Conservation (phyloP, 2,329 filamentous ascomycete species). For the Leptographium lundbergii region DNA sequence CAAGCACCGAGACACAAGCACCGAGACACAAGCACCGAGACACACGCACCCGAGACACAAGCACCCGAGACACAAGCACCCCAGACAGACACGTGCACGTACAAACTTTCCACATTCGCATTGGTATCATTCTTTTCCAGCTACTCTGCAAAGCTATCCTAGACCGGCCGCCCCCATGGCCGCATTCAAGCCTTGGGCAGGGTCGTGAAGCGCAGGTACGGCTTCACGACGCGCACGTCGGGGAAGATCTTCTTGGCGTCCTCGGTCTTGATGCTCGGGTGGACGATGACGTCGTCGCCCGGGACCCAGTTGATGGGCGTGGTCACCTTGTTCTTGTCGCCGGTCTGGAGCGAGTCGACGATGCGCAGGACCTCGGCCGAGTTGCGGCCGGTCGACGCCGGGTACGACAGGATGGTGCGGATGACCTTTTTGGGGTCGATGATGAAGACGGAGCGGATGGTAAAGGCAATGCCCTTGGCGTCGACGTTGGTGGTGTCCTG, state of each 20-base stretch:
- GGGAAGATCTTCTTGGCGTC: conserved; percentile 84
- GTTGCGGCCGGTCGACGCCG: conserved; percentile 79
- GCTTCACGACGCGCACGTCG: conserved; percentile 55
- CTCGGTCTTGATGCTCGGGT: conserved; percentile 68
- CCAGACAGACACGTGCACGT: neutral
- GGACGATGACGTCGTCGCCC: conserved; percentile 87
- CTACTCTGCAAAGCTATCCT: neutral
- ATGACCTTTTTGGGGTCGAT: conserved; percentile 92
- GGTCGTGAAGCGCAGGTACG: conserved; percentile 62
- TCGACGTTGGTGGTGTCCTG: conserved; percentile 74
- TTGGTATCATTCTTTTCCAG: neutral
- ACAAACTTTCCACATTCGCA: neutral
- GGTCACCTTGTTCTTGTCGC: conserved; percentile 77
- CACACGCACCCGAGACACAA: no score
- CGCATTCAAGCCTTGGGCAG: conserved; percentile 34
- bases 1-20: no score
- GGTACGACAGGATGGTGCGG: conserved; percentile 84
- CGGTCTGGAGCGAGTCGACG: conserved; percentile 67
- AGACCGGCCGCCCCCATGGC: no score
- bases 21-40: no score
- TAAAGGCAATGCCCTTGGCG: conserved; percentile 75
- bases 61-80: no score
- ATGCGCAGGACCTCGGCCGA: conserved; percentile 67
- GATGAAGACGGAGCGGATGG: conserved; percentile 88
- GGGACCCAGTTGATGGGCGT: conserved; percentile 85